Evolutionary conservation across 2,329 filamentous ascomycete species (phyloP).

Genomic region (Aspergillus sp.): DNA sequence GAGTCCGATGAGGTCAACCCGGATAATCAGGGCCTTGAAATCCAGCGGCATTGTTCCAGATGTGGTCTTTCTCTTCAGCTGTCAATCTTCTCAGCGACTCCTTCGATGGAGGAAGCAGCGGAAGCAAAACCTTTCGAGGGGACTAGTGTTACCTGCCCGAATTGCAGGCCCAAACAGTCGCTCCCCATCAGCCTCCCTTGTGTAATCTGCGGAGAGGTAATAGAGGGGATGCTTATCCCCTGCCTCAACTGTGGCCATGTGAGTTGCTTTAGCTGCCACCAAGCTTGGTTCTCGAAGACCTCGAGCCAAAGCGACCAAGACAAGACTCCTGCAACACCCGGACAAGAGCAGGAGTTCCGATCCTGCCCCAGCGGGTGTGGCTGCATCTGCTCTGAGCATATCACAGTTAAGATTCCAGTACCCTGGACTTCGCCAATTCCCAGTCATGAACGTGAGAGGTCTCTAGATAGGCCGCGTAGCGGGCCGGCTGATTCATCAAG

Average conservation of each 20-base stretch:
- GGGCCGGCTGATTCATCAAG: constrained; percentile 9
- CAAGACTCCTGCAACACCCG: constrained; percentile 4
- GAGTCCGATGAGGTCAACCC: constrained; percentile 1
- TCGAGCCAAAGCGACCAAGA: constrained; percentile 9
- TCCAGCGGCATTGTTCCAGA: constrained; percentile 37
- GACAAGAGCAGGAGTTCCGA: constrained; percentile 14
- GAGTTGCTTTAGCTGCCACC: constrained; percentile 40
- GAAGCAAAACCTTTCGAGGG: constrained; percentile 15
- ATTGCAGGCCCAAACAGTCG: constrained; percentile 29
- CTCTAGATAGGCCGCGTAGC: constrained; percentile 8
- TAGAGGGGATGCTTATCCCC: constrained; percentile 40
- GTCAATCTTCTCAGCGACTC: constrained; percentile 29
- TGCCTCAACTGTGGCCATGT: constrained; percentile 45
- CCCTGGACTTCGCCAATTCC: constrained; percentile 19
- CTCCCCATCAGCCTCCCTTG: constrained; percentile 34
- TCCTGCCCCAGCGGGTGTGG: constrained; percentile 44
- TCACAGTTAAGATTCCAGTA: constrained; percentile 25
- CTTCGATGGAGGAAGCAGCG: constrained; percentile 10
- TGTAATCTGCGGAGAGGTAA: constrained; percentile 37
- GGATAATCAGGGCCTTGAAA: constrained; percentile 28
- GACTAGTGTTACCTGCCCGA: constrained; percentile 23
- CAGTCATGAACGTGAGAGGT: constrained; percentile 12
- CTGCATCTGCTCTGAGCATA: constrained; percentile 39
- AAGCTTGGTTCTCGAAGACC: constrained; percentile 32
- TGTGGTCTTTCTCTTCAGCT: constrained; percentile 33